These are phyloP conservation scores for Aspergillus costaricaensis DNA, from an alignment of 2,329 filamentous ascomycete species.

Conservation along the genomic window DNA sequence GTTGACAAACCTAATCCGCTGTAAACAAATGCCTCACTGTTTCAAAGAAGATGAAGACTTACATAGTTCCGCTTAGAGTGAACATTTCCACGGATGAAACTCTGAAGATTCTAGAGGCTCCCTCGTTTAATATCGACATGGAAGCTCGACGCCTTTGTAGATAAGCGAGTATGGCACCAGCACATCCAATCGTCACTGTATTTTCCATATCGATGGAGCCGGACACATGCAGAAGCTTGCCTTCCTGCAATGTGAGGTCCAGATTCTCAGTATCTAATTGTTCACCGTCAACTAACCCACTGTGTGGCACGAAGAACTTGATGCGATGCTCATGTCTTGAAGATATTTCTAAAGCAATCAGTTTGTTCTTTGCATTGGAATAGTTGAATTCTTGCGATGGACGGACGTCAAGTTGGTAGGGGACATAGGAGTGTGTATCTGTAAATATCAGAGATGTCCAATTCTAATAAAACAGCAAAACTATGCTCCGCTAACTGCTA, in stretches of 20 bases:
- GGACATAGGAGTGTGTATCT: constrained; percentile 56
- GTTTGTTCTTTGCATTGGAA: constrained; percentile 65
- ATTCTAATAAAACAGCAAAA: background rate
- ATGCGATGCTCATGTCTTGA: constrained; percentile 51
- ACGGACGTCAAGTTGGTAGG: constrained; percentile 66
- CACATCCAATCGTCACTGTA: constrained; percentile 74
- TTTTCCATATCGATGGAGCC: constrained; percentile 75
- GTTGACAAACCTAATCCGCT: constrained; percentile 71
- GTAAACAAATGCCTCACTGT: background rate
- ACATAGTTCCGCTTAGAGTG: constrained; percentile 65
- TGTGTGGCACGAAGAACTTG: constrained; percentile 64
- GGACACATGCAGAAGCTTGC: constrained; percentile 67
- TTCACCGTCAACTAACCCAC: constrained; percentile 50
- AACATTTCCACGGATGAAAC: constrained; percentile 73
- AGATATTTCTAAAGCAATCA: constrained; percentile 61
- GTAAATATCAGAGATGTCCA: background rate
- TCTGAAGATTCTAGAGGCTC: constrained; percentile 58
- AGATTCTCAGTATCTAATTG: constrained; percentile 41
- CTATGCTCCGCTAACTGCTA: constrained; percentile 28
- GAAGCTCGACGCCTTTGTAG: constrained; percentile 68
- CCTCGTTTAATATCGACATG: constrained; percentile 63
- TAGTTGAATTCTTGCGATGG: constrained; percentile 73
- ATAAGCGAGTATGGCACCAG: constrained; percentile 81
- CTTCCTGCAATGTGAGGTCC: constrained; percentile 59
- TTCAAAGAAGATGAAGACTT: constrained; percentile 21